These are phyloP conservation scores for Cyclotella kingstonii DNA, from an alignment of 108 stramenopile species.

Conservation along the genomic window DNA sequence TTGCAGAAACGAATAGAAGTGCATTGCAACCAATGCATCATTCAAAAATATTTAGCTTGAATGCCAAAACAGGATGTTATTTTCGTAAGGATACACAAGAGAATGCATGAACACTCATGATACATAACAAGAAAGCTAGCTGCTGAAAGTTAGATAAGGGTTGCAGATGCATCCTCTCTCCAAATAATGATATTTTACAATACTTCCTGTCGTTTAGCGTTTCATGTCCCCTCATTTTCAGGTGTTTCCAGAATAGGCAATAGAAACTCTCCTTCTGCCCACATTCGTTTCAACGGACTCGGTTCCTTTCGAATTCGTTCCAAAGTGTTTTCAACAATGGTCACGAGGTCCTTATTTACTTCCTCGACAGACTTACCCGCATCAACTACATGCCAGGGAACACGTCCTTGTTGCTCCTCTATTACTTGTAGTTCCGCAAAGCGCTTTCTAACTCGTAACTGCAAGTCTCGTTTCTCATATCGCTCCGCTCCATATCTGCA, in stretches of 20 bases:
- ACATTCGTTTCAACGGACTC: slow-evolving; percentile 52
- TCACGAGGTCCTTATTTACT: slow-evolving; percentile 61
- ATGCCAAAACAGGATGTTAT: too few relatives aligned
- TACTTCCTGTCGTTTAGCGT: too few relatives aligned
- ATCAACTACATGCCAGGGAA: slow-evolving; percentile 80
- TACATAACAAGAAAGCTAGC: too few relatives aligned
- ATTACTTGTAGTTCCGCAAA: slow-evolving; percentile 70
- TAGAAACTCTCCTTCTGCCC: slow-evolving; percentile 52
- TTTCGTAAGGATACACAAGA: too few relatives aligned
- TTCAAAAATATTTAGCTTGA: too few relatives aligned
- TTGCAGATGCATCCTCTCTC: too few relatives aligned
- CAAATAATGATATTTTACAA: too few relatives aligned
- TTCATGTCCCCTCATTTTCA: too few relatives aligned
- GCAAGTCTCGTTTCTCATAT: slow-evolving; percentile 84
- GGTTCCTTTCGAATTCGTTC: slow-evolving; percentile 38
- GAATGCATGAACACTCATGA: too few relatives aligned
- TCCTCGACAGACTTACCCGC: slow-evolving; percentile 78
- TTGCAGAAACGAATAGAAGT: too few relatives aligned
- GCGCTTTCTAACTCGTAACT: slow-evolving; percentile 76
- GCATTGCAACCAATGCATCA: too few relatives aligned
- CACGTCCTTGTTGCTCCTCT: slow-evolving; percentile 55
- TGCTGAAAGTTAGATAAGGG: too few relatives aligned
- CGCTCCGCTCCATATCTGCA: slow-evolving; percentile 80
- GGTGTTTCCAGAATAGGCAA: slow-evolving; percentile 12
- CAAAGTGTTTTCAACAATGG: slow-evolving; percentile 59